These are phyloP conservation scores for Zea luxurians DNA, from an alignment of 176 grass and related monocot genomes.

Conservation along the genomic window DNA sequence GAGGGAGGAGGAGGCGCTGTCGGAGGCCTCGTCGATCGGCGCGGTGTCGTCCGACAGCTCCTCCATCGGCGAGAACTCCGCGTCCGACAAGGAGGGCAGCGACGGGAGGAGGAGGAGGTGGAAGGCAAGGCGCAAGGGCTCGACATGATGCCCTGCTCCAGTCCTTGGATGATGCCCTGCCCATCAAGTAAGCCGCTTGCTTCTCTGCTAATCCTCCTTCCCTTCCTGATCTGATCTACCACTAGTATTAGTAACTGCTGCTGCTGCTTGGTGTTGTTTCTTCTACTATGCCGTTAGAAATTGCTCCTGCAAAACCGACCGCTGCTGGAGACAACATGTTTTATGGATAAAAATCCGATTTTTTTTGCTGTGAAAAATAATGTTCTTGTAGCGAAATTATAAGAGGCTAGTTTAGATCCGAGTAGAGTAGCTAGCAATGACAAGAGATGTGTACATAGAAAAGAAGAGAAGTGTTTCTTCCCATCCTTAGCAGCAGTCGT, in stretches of 20 bases:
- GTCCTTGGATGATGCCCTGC: constrained; percentile 59
- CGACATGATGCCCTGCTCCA: constrained; percentile 40
- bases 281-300: no score
- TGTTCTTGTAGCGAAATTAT: constrained; percentile 5
- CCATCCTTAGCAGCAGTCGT: not conserved
- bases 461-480: not conserved
- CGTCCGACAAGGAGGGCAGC: constrained; percentile 44
- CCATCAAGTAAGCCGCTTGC: constrained; percentile 51
- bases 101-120: constrained; percentile 31
- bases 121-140: constrained; percentile 39
- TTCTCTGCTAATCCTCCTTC: not conserved
- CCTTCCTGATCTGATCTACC: not conserved
- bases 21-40: constrained; percentile 49
- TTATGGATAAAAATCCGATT: no score
- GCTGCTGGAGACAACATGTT: no score
- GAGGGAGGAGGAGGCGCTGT: constrained; percentile 13
- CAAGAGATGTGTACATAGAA: not conserved
- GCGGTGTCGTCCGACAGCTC: constrained; percentile 55
- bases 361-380: not conserved
- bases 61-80: constrained; percentile 51
- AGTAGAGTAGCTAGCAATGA: not conserved
- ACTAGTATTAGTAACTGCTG: no score
- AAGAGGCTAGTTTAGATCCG: not conserved
- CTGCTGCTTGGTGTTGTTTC: not conserved
- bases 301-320: no score